phyloP scores from a whole-genome alignment of 2,329 filamentous ascomycete species.

The Penicillium sp. region DNA sequence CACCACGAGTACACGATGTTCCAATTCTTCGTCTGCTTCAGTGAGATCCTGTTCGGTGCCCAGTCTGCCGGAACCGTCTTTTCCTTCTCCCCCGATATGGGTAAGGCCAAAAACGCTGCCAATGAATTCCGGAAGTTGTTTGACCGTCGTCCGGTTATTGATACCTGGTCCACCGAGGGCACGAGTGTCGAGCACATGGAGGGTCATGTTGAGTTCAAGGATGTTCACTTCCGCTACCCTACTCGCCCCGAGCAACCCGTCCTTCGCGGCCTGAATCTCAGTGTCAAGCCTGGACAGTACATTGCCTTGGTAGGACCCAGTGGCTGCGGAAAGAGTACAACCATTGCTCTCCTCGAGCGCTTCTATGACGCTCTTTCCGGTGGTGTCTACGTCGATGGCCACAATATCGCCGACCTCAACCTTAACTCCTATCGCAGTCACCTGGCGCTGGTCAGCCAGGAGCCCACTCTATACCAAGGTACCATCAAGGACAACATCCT shows the following conservation, averaged over 20 bases:
- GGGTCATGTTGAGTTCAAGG: conserved; percentile 81
- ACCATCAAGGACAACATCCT: conserved; percentile 88
- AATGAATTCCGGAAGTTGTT: conserved; percentile 77
- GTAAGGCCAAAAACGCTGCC: conserved; percentile 84
- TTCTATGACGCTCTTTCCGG: conserved; percentile 90
- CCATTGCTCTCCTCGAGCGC: conserved; percentile 84
- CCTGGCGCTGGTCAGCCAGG: conserved; percentile 87
- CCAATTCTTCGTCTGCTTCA: conserved; percentile 91
- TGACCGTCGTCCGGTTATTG: conserved; percentile 76
- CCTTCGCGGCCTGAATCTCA: conserved; percentile 71
- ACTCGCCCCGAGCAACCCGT: conserved; percentile 90
- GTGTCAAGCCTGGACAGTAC: conserved; percentile 48
- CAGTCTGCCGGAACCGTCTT: conserved; percentile 90
- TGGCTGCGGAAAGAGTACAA: conserved; percentile 91
- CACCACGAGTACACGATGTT: conserved; percentile 70
- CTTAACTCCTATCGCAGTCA: conserved; percentile 80
- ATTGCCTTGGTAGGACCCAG: conserved; percentile 86
- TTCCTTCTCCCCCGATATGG: conserved; percentile 87
- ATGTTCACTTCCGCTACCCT: conserved; percentile 93
- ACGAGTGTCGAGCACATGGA: conserved; percentile 62
- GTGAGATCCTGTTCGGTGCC: conserved; percentile 82
- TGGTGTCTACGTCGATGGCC: conserved; percentile 75
- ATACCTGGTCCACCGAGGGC: conserved; percentile 74
- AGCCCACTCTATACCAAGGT: conserved; percentile 91
- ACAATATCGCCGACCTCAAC: conserved; percentile 77